Evolutionary conservation across 495 filamentous ascomycete species (phyloP).

Genomic region (Hyaloscypha bicolor): DNA sequence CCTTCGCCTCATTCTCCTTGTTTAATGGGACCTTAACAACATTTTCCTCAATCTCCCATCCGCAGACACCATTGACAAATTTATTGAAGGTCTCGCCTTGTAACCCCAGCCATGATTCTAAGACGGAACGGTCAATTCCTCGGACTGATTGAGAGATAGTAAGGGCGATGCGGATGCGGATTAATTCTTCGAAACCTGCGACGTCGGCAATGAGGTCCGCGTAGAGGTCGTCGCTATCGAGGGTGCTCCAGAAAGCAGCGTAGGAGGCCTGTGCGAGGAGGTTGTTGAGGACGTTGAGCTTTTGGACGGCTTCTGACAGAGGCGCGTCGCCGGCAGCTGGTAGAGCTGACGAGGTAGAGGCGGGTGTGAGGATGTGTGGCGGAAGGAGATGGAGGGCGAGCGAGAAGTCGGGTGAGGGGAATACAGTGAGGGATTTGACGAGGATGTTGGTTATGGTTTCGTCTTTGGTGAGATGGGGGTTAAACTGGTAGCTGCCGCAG

Average conservation of each 20-base stretch:
- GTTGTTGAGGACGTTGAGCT: conserved; percentile 79
- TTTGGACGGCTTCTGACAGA: conserved; percentile 84
- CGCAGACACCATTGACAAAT: conserved; percentile 82
- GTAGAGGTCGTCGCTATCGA: conserved; percentile 93
- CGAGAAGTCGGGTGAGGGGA: conserved; percentile 94
- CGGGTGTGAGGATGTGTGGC: conserved; percentile 60
- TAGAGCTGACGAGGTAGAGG: conserved; percentile 47
- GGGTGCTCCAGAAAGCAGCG: conserved; percentile 86
- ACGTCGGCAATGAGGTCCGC: conserved; percentile 95
- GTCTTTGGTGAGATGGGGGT: conserved; percentile 94
- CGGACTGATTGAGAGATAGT: conserved; percentile 87
- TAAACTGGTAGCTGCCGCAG: conserved; percentile 94
- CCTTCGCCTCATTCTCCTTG: conserved; percentile 98
- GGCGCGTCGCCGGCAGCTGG: conserved; percentile 38
- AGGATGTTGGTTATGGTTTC: conserved; percentile 98
- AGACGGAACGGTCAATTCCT: conserved; percentile 71
- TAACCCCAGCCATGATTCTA: conserved; percentile 89
- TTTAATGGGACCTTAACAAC: conserved; percentile 82
- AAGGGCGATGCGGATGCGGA: conserved; percentile 87
- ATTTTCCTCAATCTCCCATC: conserved; percentile 72
- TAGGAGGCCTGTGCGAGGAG: conserved; percentile 88
- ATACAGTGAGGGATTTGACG: conserved; percentile 95
- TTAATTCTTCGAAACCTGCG: conserved; percentile 93
- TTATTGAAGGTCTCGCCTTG: conserved; percentile 70
- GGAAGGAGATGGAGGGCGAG: conserved; percentile 92